Conservation (phyloP, 2,329 filamentous ascomycete species). For the Aureobasidium melanogenum region DNA sequence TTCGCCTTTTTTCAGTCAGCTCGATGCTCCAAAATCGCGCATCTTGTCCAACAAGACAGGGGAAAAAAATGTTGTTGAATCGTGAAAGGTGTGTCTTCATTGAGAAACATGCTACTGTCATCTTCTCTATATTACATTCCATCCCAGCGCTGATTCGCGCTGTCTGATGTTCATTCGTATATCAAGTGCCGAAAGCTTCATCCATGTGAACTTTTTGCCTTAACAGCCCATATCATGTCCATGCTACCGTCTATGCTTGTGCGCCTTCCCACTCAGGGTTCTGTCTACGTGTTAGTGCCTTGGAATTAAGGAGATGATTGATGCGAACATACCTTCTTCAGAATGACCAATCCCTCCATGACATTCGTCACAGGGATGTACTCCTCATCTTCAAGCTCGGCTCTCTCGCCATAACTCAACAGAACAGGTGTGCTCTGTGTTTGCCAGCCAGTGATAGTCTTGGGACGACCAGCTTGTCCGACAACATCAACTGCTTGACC, state of each 20-base stretch:
- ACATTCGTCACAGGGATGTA: constrained; percentile 88
- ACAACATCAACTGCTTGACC: constrained; percentile 98
- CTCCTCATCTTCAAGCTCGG: constrained; percentile 94
- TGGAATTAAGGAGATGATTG: background rate
- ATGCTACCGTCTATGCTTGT: constrained; percentile 13
- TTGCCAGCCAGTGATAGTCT: constrained; percentile 99
- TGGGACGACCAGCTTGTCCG: constrained; percentile 89
- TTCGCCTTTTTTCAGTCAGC: background rate
- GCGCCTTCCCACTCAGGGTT: constrained; percentile 26
- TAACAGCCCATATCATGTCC: background rate
- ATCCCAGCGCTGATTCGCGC: background rate
- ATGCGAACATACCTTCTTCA: constrained; percentile 70
- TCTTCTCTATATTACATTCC: constrained; percentile 11
- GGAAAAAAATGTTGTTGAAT: background rate
- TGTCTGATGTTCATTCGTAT: background rate
- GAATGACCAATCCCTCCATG: constrained; percentile 87
- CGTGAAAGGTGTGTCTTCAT: background rate
- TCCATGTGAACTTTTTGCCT: constrained; percentile 4
- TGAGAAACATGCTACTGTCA: constrained; percentile 1
- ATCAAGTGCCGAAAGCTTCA: background rate
- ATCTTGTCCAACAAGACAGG: background rate
- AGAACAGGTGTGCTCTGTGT: constrained; percentile 98
- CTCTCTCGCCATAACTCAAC: constrained; percentile 86
- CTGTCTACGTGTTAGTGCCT: constrained; percentile 15
- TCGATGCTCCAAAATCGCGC: constrained; percentile 7